Evolutionary conservation across 2,329 filamentous ascomycete species (phyloP), one percentile per base, ranked within the genome.

Genomic region (Cladophialophora carrionii): DNA sequence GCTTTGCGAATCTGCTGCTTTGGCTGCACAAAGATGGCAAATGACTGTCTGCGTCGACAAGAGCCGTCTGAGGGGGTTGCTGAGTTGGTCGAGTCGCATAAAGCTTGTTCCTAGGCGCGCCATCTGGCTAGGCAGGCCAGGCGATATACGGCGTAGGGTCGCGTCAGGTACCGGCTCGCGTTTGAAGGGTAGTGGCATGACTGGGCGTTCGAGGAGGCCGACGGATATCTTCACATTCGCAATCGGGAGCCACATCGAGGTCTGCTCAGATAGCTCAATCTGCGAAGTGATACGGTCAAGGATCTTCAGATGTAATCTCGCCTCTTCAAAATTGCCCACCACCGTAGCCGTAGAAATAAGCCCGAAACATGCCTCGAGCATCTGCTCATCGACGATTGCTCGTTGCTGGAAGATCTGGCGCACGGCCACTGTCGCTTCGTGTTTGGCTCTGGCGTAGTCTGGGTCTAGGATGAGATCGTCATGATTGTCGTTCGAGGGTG

Each of bases 361-460:
- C 29, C 74, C 76, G 54, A 78, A 71, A 58, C 78, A 76, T 7
- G 75, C 77, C 59, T 77, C 74, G 63, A 79, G 73, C 10, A 76
- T 74, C 57, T 74, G 73, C 60, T 77, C 69, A 51, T 71, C 74
- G 74, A 78, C 14, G 56, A 65, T 57, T 75, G 76, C 72, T 76
- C 76, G 63, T 74, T 73, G 48, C 54, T 71, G 53, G 76, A 76
- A 60, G 32, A 53, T 32, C 31, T 46, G 54, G 9, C 64, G 55
- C n/a, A 67, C 64, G 14, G 68, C 68, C 34, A 69, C 62, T 26
- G 68, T 62, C 46, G 75, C 74, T 66, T 73, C 74, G 14, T 71
- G 74, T 63, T 78, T 78, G 73, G 78, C 77, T 31, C 74, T 68
- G 69, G 75, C 77, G 51, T 78, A 78, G 46, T 78, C 76, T n/a